phyloP scores from a whole-genome alignment of 192 early-diverging fungal species.

The Endogone sp. region DNA sequence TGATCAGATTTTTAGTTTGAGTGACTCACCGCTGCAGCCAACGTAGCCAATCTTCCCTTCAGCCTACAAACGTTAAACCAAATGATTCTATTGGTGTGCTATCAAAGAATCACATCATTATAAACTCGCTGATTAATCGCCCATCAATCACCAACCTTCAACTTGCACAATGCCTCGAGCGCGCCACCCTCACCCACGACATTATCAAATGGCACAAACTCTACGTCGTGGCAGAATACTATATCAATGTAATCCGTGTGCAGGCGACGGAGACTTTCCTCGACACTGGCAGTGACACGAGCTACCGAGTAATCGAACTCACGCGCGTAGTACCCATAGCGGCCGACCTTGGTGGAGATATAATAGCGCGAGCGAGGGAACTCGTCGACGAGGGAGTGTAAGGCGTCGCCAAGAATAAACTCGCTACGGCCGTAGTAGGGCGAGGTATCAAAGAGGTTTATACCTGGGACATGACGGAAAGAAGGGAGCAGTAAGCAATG shows the following conservation, averaged over 20 bases:
- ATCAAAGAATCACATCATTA: too few species aligned
- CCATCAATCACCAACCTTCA: constrained; percentile 35
- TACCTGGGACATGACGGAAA: constrained; percentile 27
- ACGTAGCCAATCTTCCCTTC: constrained; percentile 60
- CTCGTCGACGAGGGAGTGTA: constrained; percentile 37
- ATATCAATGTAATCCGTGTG: constrained; percentile 66
- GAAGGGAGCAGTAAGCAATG: background rate
- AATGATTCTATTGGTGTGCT: too few species aligned
- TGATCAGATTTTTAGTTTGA: background rate
- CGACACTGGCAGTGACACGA: constrained; percentile 43
- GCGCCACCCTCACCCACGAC: constrained; percentile 42
- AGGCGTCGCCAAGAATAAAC: constrained; percentile 56
- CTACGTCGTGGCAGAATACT: constrained; percentile 73
- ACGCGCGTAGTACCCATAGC: constrained; percentile 55
- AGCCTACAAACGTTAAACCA: constrained; percentile 20
- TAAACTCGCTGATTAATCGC: too few species aligned
- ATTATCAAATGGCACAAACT: constrained; percentile 60
- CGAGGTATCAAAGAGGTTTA: constrained; percentile 69
- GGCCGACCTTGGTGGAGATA: constrained; percentile 68
- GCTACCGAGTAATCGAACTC: constrained; percentile 66
- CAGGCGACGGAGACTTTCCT: constrained; percentile 55
- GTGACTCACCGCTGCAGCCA: constrained; percentile 55
- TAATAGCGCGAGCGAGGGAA: constrained; percentile 64
- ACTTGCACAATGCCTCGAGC: constrained; percentile 44
- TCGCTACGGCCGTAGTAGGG: constrained; percentile 73